Base-by-base conservation (phyloP, 1,284 basidiomycete species). In the Xerocomus nothofagi region DNA sequence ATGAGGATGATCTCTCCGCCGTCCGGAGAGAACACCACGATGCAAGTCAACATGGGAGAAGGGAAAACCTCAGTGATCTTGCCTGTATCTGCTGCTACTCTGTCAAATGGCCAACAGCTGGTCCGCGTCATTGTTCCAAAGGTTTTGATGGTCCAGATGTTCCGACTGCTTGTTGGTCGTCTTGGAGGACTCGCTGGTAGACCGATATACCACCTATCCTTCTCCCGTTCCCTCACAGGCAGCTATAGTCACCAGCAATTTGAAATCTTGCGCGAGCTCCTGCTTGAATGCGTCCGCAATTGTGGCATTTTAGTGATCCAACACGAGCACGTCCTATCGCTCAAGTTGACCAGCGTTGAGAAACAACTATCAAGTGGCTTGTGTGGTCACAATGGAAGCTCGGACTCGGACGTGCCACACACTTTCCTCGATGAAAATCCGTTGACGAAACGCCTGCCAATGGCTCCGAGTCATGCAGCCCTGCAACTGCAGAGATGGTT, bases 11-110 rank as follows among this genome's bases (percentile, higher is more conserved):
- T 78, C n/a, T 47, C 55, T 0, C 79, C 80, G 2, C 20, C 29
- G 1, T 67, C 64, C 0, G 39, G 51, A 3, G n/a, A 45, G 5
- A 82, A 73, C 42, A 71, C 70, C 0, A 57, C 70, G 4, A 63
- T 78, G 29, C 80, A 82, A 47, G 71, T 82, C 17, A 80, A 81
- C 39, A 81, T 82, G 80, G 79, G 79, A 1, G 79, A 81, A 53
- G 80, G 80, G 4, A 81, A 81, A 53, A 74, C 79, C 1, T 76
- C 77, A 0, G 79, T 80, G 5, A 81, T 81, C 24, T 67, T 75
- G 0, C 79, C 79, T 1, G 62, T 80, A 15, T 64, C 70, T 18
- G 63, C 71, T 0, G 59, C 68, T 1, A 51, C 67, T 20, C 60
- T 80, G 4, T 73, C 80, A 0, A 61, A 80, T 54, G 69, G 73